phyloP scores from a whole-genome alignment of 1,284 basidiomycete species.

The Rhodofomes roseus region DNA sequence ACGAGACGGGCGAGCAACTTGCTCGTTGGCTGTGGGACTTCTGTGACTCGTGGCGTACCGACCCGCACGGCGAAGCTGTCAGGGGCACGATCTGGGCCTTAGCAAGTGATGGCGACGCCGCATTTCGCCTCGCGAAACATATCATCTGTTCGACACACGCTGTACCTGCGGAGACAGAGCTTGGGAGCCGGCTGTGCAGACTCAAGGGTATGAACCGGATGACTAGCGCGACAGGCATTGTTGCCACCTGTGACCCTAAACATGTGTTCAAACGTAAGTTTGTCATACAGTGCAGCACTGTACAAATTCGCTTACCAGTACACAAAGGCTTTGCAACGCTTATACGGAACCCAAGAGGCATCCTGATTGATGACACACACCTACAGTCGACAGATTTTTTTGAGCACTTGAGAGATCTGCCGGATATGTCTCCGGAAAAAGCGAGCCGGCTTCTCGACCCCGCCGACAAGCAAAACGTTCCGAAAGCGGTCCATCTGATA shows the following conservation, averaged over 20 bases:
- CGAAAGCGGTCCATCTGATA: neutral
- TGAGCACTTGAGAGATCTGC: neutral
- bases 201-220: neutral
- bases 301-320: no score
- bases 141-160: neutral
- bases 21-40: neutral
- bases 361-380: neutral
- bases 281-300: no score
- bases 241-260: neutral
- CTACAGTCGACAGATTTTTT: neutral
- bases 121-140: neutral
- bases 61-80: neutral
- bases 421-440: neutral
- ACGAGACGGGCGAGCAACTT: neutral
- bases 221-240: neutral
- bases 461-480: slow-evolving; percentile 1
- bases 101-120: neutral
- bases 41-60: neutral
- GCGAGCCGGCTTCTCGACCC: neutral
- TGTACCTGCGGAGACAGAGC: neutral
- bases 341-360: neutral
- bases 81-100: neutral
- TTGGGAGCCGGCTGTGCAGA: neutral
- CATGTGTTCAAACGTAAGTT: neutral
- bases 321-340: neutral